These are phyloP conservation scores for Aspergillus bertholletiae DNA, from an alignment of 495 filamentous ascomycete genomes.

Conservation along the genomic window DNA sequence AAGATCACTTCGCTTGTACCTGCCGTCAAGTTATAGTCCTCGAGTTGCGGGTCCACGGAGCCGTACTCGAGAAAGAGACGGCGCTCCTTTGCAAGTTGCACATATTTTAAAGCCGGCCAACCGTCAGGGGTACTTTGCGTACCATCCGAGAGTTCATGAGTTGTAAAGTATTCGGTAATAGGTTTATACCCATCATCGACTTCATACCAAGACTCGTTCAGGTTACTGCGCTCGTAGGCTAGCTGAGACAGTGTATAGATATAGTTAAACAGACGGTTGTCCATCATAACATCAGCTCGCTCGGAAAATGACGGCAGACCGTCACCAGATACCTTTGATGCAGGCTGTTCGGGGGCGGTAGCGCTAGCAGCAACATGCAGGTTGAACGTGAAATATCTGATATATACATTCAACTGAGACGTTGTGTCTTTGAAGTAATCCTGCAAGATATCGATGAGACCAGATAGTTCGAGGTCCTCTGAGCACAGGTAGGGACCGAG, in stretches of 20 bases:
- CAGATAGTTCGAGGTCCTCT: slow-evolving; percentile 40
- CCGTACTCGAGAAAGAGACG: slow-evolving; percentile 54
- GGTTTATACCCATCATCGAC: slow-evolving; percentile 43
- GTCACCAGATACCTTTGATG: slow-evolving; percentile 24
- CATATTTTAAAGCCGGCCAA: slow-evolving; percentile 57
- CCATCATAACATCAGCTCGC: slow-evolving; percentile 32
- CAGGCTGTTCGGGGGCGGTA: slow-evolving; percentile 33
- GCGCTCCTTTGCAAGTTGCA: slow-evolving; percentile 48
- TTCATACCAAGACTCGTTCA: slow-evolving; percentile 58
- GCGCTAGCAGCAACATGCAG: slow-evolving; percentile 53
- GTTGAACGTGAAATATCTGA: slow-evolving; percentile 53
- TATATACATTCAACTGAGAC: slow-evolving; percentile 40
- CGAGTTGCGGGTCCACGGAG: slow-evolving; percentile 53
- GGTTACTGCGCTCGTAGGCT: slow-evolving; percentile 44
- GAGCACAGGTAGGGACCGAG: slow-evolving; percentile 59
- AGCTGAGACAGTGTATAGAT: slow-evolving; percentile 53
- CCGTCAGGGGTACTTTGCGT: slow-evolving; percentile 54
- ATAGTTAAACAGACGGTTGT: slow-evolving; percentile 39
- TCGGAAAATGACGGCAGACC: slow-evolving; percentile 34
- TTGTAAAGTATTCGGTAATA: slow-evolving; percentile 49
- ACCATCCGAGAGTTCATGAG: slow-evolving; percentile 28
- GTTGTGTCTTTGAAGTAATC: slow-evolving; percentile 47
- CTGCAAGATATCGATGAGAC: slow-evolving; percentile 43
- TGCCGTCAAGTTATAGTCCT: slow-evolving; percentile 43
- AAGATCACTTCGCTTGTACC: slow-evolving; percentile 43